A percentile compares a stretch with the other conserved stretches of the same genome.
These are phyloP conservation scores for Lentinula aciculospora DNA, from an alignment of 768 basidiomycete genomes.

Conservation along the genomic window DNA sequence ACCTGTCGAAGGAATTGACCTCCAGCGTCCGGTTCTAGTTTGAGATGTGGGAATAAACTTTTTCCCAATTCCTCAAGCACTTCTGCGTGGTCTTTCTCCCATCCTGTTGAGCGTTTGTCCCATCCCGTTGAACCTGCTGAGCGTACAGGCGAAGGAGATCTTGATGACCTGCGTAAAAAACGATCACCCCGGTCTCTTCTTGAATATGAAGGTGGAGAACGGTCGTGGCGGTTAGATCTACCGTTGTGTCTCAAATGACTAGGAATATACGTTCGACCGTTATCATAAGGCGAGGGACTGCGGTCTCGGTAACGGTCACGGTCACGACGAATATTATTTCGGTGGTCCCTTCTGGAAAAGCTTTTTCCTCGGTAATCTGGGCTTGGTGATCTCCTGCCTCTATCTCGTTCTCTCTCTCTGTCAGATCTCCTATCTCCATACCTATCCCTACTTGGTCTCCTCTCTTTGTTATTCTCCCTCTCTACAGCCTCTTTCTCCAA, in stretches of 20 bases:
- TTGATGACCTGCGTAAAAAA: conserved; percentile 10
- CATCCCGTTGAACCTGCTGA: conserved; percentile 15
- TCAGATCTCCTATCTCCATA: conserved; percentile 2
- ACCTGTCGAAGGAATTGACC: conserved; percentile 40
- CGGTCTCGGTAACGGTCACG: not conserved
- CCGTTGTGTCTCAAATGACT: conserved; percentile 2
- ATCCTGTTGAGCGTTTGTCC: conserved; percentile 19
- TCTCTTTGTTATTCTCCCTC: not conserved
- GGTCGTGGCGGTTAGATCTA: conserved; percentile 5
- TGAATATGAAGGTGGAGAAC: not conserved
- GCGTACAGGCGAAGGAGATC: conserved; percentile 23
- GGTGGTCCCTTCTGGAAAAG: not conserved
- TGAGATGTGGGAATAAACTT: conserved; percentile 66
- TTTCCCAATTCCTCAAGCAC: conserved; percentile 47
- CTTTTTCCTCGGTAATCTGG: conserved; percentile 1
- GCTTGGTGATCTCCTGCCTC: not conserved
- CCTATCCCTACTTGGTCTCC: conserved; percentile 12
- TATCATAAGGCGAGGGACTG: not conserved
- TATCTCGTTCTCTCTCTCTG: conserved; percentile 9
- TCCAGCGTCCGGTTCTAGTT: conserved; percentile 41
- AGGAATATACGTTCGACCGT: conserved; percentile 2
- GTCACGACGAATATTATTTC: not conserved
- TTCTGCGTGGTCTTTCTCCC: conserved; percentile 29
- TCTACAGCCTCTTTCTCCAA: not conserved
- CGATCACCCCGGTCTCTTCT: not conserved